phyloP scores from a whole-genome alignment of 139 green algal species.

The Coelastrella sp. region DNA sequence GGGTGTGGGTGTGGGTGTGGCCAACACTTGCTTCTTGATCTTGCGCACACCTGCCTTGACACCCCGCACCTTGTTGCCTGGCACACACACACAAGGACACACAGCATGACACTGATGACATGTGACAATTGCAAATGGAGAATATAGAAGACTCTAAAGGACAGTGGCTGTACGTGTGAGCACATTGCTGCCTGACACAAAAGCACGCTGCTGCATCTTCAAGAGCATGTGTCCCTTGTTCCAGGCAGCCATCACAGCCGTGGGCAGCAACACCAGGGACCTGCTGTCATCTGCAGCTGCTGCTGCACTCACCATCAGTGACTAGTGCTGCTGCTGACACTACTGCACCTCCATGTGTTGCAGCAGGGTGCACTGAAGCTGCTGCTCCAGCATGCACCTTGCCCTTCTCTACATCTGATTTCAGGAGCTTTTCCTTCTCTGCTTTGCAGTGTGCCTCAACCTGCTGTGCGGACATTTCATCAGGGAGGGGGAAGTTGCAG shows the following conservation, averaged over 20 bases:
- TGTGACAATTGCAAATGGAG: too few species aligned
- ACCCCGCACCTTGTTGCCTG: slow-evolving; percentile 25
- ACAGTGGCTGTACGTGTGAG: too few species aligned
- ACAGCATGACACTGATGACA: neutral
- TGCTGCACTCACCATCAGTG: slow-evolving; percentile 24
- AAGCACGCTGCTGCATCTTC: neutral
- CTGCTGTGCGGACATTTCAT: slow-evolving; percentile 44
- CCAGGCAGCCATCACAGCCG: too few species aligned
- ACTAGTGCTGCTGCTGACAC: slow-evolving; percentile 41
- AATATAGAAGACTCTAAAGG: neutral
- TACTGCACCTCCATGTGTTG: slow-evolving; percentile 7
- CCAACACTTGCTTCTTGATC: slow-evolving; percentile 5
- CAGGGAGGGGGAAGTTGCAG: slow-evolving; percentile 89
- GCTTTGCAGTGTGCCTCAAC: slow-evolving; percentile 40
- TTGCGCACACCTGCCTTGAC: slow-evolving; percentile 32
- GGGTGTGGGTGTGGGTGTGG: neutral
- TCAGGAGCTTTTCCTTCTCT: slow-evolving; percentile 44
- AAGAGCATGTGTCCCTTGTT: too few species aligned
- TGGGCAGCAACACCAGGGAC: neutral
- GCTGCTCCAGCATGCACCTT: slow-evolving; percentile 42
- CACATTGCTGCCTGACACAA: neutral
- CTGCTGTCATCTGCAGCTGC: neutral
- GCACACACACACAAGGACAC: neutral
- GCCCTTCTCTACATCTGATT: slow-evolving; percentile 33
- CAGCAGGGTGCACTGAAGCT: slow-evolving; percentile 21